phyloP scores from a whole-genome alignment of 1,284 basidiomycete species.

The Malassezia psittaci region DNA sequence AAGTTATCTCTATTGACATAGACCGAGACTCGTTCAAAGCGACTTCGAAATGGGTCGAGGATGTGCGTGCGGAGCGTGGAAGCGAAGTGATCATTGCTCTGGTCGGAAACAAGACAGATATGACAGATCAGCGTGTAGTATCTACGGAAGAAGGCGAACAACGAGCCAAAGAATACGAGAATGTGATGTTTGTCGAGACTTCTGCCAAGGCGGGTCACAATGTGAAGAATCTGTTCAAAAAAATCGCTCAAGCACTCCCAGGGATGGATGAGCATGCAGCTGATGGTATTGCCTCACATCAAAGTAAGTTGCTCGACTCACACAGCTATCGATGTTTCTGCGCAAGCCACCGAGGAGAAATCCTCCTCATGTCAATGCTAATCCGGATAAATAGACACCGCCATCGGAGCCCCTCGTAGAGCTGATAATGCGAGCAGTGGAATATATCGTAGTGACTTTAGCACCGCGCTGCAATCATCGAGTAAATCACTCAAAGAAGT shows the following conservation, averaged over 20 bases:
- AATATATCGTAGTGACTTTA: too few species aligned
- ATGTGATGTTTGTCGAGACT: slow-evolving; percentile 98
- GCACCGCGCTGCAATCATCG: too few species aligned
- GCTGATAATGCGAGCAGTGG: slow-evolving; percentile 9
- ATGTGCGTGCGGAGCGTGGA: slow-evolving; percentile 91
- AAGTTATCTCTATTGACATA: slow-evolving; percentile 46
- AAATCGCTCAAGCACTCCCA: slow-evolving; percentile 94
- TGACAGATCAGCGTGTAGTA: slow-evolving; percentile 60
- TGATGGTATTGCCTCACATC: slow-evolving; percentile 52
- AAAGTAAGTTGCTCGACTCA: slow-evolving; percentile 34
- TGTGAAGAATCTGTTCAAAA: slow-evolving; percentile 96
- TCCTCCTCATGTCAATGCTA: slow-evolving; percentile 15
- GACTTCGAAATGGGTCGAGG: slow-evolving; percentile 98
- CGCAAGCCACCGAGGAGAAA: not conserved
- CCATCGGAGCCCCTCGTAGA: slow-evolving; percentile 29
- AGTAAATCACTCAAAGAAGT: too few species aligned
- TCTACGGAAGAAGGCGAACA: slow-evolving; percentile 92
- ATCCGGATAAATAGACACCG: slow-evolving; percentile 6
- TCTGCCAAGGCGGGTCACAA: slow-evolving; percentile 99
- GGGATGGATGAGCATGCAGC: slow-evolving; percentile 74
- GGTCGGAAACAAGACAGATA: slow-evolving; percentile 97
- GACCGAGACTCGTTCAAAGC: slow-evolving; percentile 93
- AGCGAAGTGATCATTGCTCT: slow-evolving; percentile 97
- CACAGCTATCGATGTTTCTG: slow-evolving; percentile 10
- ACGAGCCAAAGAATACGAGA: slow-evolving; percentile 71